These are phyloP conservation scores for Claviceps sp. DNA, from an alignment of 2,329 filamentous ascomycete species.

Conservation along the genomic window DNA sequence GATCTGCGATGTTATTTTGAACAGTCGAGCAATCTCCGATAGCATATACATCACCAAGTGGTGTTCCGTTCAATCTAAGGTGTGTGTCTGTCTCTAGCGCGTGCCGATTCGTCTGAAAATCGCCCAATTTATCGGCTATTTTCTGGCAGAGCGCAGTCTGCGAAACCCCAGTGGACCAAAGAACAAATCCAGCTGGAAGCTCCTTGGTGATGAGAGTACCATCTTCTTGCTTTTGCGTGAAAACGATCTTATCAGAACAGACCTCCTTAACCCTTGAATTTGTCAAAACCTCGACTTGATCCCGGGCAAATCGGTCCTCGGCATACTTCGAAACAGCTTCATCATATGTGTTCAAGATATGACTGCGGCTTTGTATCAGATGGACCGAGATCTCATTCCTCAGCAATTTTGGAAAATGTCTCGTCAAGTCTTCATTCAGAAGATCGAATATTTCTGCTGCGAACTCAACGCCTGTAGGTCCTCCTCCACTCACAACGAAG, in stretches of 20 bases:
- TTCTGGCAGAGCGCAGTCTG: conserved; percentile 70
- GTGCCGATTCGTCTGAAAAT: conserved; percentile 72
- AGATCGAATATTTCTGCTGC: conserved; percentile 93
- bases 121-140: conserved; percentile 62
- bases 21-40: conserved; percentile 94
- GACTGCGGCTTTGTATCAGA: conserved; percentile 83
- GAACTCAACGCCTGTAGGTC: conserved; percentile 94
- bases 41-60: conserved; percentile 87
- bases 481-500: conserved; percentile 91
- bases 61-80: conserved; percentile 75
- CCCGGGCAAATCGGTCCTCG: conserved; percentile 79
- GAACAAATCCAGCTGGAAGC: conserved; percentile 85
- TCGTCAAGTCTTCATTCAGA: conserved; percentile 81
- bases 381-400: conserved; percentile 97
- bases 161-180: conserved; percentile 93
- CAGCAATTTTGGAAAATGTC: conserved; percentile 76
- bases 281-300: conserved; percentile 81
- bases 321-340: conserved; percentile 87
- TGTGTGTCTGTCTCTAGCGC: conserved; percentile 92
- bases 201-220: conserved; percentile 76
- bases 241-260: conserved; percentile 68
- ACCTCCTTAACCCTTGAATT: conserved; percentile 92
- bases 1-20: conserved; percentile 90
- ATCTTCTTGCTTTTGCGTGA: conserved; percentile 65
- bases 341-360: conserved; percentile 97